phyloP scores from a whole-genome alignment of 352 stramenopile genomes.

The Phytophthora kernoviae region DNA sequence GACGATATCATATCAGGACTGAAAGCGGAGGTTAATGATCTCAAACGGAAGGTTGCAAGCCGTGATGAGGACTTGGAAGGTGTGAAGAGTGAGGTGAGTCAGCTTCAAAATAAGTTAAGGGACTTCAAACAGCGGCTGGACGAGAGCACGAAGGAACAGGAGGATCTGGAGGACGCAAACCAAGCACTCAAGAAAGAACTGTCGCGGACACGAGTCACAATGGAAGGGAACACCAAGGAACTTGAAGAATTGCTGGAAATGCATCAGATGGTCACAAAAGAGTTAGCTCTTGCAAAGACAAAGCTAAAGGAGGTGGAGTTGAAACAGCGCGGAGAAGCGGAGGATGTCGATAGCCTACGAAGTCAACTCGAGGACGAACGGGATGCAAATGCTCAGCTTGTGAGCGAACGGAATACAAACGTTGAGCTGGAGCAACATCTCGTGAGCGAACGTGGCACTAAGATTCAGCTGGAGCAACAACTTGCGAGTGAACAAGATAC shows the following conservation, averaged over 20 bases:
- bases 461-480: conserved; percentile 15
- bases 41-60: conserved; percentile 32
- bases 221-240: conserved; percentile 21
- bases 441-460: conserved; percentile 26
- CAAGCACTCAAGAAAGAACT: conserved; percentile 45
- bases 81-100: conserved; percentile 18
- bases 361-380: conserved; percentile 29
- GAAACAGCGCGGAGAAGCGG: conserved; percentile 17
- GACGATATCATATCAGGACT: conserved; percentile 26
- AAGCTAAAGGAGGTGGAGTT: conserved; percentile 32
- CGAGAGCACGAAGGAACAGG: conserved; percentile 27
- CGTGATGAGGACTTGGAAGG: conserved; percentile 27
- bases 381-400: background rate
- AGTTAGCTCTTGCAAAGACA: conserved; percentile 24
- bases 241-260: conserved; percentile 26
- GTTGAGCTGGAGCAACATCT: conserved; percentile 28
- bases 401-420: background rate
- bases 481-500: conserved; percentile 26
- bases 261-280: conserved; percentile 24
- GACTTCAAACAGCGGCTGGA: conserved; percentile 29
- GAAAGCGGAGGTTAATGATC: conserved; percentile 20
- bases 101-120: conserved; percentile 26
- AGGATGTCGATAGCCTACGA: conserved; percentile 21
- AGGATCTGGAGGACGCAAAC: conserved; percentile 30
- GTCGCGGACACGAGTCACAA: conserved; percentile 15